These are phyloP conservation scores for Rhizophagus clarus DNA, from an alignment of 192 early-diverging fungal genomes.

Conservation along the genomic window DNA sequence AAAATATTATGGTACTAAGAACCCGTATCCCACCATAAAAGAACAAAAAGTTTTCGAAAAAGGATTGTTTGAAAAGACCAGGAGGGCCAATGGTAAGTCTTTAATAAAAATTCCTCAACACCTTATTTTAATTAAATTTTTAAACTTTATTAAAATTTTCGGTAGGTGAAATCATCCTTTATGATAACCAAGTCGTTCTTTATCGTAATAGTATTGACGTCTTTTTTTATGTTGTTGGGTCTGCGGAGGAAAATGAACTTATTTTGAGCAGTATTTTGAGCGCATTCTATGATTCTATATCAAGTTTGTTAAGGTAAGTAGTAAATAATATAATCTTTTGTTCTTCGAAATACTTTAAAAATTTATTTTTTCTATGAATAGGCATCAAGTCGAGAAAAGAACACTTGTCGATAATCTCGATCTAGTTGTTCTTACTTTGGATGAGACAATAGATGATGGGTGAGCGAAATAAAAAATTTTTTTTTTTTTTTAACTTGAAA, in stretches of 20 bases:
- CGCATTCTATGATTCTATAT: slow-evolving; percentile 83
- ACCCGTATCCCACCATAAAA: slow-evolving; percentile 65
- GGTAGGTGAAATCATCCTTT: slow-evolving; percentile 87
- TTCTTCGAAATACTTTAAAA: not conserved
- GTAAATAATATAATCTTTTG: slow-evolving; percentile 41
- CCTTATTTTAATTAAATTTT: too few relatives aligned
- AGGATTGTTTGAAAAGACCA: slow-evolving; percentile 90
- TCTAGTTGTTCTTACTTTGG: slow-evolving; percentile 85
- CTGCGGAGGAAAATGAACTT: slow-evolving; percentile 92
- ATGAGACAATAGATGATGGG: slow-evolving; percentile 96
- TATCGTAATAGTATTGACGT: slow-evolving; percentile 87
- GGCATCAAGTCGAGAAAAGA: slow-evolving; percentile 91
- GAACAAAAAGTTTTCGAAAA: slow-evolving; percentile 93
- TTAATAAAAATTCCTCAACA: too few relatives aligned
- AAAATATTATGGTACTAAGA: slow-evolving; percentile 80
- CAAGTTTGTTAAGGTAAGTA: slow-evolving; percentile 75
- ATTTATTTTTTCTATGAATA: slow-evolving; percentile 30
- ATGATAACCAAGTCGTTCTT: slow-evolving; percentile 89
- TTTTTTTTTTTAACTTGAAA: not conserved
- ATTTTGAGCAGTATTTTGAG: slow-evolving; percentile 78
- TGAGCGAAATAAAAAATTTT: slow-evolving; percentile 41
- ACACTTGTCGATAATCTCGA: slow-evolving; percentile 89
- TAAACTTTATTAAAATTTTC: slow-evolving; percentile 9
- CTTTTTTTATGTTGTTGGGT: slow-evolving; percentile 90
- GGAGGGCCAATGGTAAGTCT: slow-evolving; percentile 67